phyloP scores from a whole-genome alignment of 1,284 basidiomycete species.

The Marasmius tenuissimus region DNA sequence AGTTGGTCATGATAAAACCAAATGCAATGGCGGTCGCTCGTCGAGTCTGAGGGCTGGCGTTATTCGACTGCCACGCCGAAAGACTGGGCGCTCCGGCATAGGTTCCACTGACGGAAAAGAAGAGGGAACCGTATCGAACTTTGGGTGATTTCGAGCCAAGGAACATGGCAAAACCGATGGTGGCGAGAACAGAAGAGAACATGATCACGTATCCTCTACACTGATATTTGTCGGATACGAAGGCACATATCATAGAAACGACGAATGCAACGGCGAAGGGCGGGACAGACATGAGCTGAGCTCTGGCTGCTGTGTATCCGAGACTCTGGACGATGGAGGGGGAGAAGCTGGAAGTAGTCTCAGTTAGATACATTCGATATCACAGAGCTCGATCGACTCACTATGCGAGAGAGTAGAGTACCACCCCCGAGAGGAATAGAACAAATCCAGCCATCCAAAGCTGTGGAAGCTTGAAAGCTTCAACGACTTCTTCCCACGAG shows the following conservation, averaged over 20 bases:
- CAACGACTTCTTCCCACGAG: conserved; percentile 33
- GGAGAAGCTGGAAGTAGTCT: conserved; percentile 5
- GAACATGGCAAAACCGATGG: conserved; percentile 24
- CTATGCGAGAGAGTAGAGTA: conserved; percentile 8
- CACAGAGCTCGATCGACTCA: neutral
- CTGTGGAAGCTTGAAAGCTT: conserved; percentile 37
- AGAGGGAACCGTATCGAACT: conserved; percentile 49
- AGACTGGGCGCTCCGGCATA: conserved; percentile 44
- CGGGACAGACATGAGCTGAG: conserved; percentile 15
- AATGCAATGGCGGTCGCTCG: conserved; percentile 56
- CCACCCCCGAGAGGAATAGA: conserved; percentile 27
- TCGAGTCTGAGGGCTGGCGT: conserved; percentile 53
- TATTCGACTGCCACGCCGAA: conserved; percentile 57
- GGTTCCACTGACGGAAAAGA: conserved; percentile 47
- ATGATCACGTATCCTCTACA: conserved; percentile 24
- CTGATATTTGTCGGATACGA: conserved; percentile 28
- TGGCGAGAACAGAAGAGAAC: conserved; percentile 20
- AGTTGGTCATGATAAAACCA: conserved; percentile 53
- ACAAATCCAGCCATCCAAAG: conserved; percentile 25
- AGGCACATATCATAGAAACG: conserved; percentile 25
- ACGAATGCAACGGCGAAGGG: conserved; percentile 15
- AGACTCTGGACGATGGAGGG: conserved; percentile 11
- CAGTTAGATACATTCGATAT: neutral
- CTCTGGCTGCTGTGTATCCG: conserved; percentile 5
- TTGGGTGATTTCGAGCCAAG: conserved; percentile 28